A percentile compares a stretch with the other conserved stretches of the same genome.
These are phyloP conservation scores for Microthlaspi erraticum DNA, from an alignment of 345 rosid species.

Conservation along the genomic window DNA sequence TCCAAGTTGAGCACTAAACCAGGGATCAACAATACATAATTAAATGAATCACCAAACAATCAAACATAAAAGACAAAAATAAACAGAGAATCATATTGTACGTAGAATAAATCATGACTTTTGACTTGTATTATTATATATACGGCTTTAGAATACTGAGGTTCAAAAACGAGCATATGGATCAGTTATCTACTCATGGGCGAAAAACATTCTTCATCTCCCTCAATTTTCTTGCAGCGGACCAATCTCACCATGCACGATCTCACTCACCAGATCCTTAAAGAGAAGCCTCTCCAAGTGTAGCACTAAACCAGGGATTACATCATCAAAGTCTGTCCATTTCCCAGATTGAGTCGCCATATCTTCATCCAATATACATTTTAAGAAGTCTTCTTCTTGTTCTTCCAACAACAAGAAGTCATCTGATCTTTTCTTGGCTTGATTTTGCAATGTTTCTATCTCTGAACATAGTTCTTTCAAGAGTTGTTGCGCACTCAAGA, in stretches of 20 bases:
- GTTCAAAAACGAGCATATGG: not conserved
- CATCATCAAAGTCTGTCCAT: slow-evolving; percentile 62
- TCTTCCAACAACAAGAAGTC: slow-evolving; percentile 40
- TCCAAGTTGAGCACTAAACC: slow-evolving; percentile 71
- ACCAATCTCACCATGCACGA: slow-evolving; percentile 62
- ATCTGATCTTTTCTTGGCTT: slow-evolving; percentile 48
- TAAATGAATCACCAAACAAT: slow-evolving; percentile 7
- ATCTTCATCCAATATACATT: slow-evolving; percentile 64
- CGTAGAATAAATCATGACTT: not conserved
- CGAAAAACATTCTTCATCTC: slow-evolving; percentile 55
- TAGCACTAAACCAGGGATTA: slow-evolving; percentile 58
- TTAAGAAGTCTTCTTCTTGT: slow-evolving; percentile 65
- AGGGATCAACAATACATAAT: slow-evolving; percentile 38
- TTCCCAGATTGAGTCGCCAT: slow-evolving; percentile 53
- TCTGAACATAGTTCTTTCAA: slow-evolving; percentile 76
- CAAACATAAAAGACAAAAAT: not conserved
- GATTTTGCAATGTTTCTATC: slow-evolving; percentile 61
- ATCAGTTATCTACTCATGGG: slow-evolving; percentile 43
- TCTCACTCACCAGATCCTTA: slow-evolving; percentile 83
- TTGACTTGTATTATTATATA: slow-evolving; percentile 16
- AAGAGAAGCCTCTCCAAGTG: slow-evolving; percentile 78
- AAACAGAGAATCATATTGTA: not conserved
- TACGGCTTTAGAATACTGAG: slow-evolving; percentile 2
- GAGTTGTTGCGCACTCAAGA: slow-evolving; percentile 71
- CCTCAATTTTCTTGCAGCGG: slow-evolving; percentile 48